Conservation (phyloP, 2,329 filamentous ascomycete species). For the Diaporthe sp. region DNA sequence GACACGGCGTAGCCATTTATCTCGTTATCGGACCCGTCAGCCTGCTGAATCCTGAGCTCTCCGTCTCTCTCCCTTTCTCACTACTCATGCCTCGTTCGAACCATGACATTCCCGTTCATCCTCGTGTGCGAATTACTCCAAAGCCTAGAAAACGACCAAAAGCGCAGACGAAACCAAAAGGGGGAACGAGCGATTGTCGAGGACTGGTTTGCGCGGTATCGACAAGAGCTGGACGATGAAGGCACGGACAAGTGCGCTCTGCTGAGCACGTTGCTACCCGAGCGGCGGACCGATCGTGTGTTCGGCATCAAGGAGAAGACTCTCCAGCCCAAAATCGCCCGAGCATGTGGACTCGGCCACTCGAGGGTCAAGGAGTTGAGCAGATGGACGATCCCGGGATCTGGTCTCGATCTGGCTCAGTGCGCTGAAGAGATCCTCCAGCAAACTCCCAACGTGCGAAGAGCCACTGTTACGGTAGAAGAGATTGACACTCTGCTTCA, state of each 20-base stretch:
- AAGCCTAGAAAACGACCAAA: conserved; percentile 67
- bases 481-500: conserved; percentile 78
- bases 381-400: conserved; percentile 70
- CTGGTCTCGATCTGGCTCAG: conserved; percentile 76
- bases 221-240: conserved; percentile 67
- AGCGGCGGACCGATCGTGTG: conserved; percentile 82
- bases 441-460: conserved; percentile 63
- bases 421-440: conserved; percentile 77
- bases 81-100: conserved; percentile 8
- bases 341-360: conserved; percentile 74
- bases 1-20: not conserved
- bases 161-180: conserved; percentile 49
- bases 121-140: conserved; percentile 82
- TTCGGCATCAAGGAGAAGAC: conserved; percentile 76
- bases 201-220: conserved; percentile 79
- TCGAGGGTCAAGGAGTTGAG: conserved; percentile 73
- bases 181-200: conserved; percentile 57
- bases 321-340: conserved; percentile 77
- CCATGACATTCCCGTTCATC: conserved; percentile 78
- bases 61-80: not conserved
- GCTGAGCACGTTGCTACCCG: conserved; percentile 82
- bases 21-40: not conserved
- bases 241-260: conserved; percentile 74
- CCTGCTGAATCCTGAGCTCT: not conserved
- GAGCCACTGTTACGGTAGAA: conserved; percentile 71